These are phyloP conservation scores for Spongiforma sp. DNA, from an alignment of 1,284 basidiomycete species.

Conservation along the genomic window DNA sequence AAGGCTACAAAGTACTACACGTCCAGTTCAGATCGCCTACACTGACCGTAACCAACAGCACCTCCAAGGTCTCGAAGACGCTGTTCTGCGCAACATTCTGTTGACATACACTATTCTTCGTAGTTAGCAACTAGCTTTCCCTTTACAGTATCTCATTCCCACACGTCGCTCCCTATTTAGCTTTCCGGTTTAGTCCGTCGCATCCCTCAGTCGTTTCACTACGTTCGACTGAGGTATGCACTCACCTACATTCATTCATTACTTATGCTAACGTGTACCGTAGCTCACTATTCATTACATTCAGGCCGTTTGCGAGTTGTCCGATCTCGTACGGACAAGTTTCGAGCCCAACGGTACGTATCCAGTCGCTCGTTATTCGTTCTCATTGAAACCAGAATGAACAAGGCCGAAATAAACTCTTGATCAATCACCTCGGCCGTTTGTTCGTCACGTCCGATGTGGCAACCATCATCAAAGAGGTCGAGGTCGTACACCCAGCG, in stretches of 20 bases:
- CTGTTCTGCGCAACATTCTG: constrained; percentile 94
- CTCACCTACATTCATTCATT: no score
- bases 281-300: no score
- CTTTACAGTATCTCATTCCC: no score
- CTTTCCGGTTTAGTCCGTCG: no score
- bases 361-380: background rate
- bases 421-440: constrained; percentile 96
- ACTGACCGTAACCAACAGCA: constrained; percentile 53
- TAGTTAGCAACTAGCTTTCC: no score
- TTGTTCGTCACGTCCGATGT: constrained; percentile 99
- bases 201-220: no score
- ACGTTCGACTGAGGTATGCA: no score
- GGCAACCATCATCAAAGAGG: constrained; percentile 97
- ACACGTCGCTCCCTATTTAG: no score
- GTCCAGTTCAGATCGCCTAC: constrained; percentile 10
- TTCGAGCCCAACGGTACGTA: constrained; percentile 93
- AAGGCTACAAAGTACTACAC: constrained; percentile 86
- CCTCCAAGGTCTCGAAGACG: constrained; percentile 91
- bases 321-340: constrained; percentile 94
- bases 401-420: constrained; percentile 90
- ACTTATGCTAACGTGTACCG: no score
- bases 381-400: constrained; percentile 12
- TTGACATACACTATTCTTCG: no score
- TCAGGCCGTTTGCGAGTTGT: constrained; percentile 92
- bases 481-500: constrained; percentile 98